Evolutionary conservation across 768 basidiomycete species (phyloP), one percentile per base, ranked within the genome.

Genomic region (Auricularia sp.): DNA sequence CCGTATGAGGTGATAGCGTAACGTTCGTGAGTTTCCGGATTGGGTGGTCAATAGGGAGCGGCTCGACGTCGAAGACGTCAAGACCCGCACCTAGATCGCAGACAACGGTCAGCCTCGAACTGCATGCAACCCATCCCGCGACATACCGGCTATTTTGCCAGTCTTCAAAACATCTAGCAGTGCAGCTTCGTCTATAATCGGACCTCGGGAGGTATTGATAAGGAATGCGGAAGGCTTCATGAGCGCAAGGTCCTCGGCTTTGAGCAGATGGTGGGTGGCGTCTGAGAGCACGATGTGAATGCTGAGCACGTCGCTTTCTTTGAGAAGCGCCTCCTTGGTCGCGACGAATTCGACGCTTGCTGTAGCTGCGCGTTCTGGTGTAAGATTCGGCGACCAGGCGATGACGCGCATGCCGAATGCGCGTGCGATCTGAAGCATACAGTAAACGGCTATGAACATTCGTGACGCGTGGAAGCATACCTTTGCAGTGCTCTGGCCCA

Each of bases 31-130:
- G 70, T 37, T 71, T 77, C 61, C 86, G 77, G n/a, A 86, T 66
- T 0, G 83, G 80, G 69, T 86, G 82, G 62, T 83, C 80, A 39
- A 83, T 66, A 2, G 84, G 84, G 62, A 87, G 73, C n/a, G 87
- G 88, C 69, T 90, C 86, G 44, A 80, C 69, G 61, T 86, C 85
- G 69, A 82, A 88, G 1, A 89, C 87, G 71, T 88, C 87, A 62
- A 88, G 71, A 0, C 83, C 87, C 0, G 82, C 86, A 0, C 85
- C 87, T 51, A 42, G 1, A 42, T 8, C 13, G 47, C 47, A 51
- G 29, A 29, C 29, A 51, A 18, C 18, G 8, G 47, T 51, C 47
- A 18, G 47, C 6, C 47, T 8, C 47, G 18, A 51, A 18, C 16
- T 18, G 47, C 14, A 51, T 14, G 6, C 6, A 51, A 18, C 21